Evolutionary conservation across 768 basidiomycete genomes (phyloP), one percentile per base, ranked within the genome.

Genomic region (Psilocybe tampanensis): DNA sequence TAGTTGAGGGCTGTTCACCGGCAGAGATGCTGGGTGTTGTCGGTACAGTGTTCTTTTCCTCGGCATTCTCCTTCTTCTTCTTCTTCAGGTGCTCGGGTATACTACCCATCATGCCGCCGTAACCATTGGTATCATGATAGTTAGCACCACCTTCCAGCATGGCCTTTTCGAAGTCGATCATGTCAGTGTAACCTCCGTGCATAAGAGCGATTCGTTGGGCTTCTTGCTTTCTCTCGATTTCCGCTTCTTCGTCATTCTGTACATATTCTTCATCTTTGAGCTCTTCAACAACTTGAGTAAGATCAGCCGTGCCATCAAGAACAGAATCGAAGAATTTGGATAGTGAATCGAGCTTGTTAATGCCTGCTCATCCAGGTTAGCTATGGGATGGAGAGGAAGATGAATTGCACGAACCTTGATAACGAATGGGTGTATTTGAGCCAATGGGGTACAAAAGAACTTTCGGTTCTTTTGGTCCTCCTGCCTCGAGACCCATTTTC

Each of bases 241-340:
- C 80, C n/a, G 76, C 64, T 56, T 80, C 78, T 47, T 73, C 68
- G 59, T 71, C 71, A 44, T 60, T 59, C 44, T 73, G 72, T 9
- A 72, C 72, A 59, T 70, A 76, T 60, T 80, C 77, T 54, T 83
- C 80, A 13, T 66, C 56, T 47, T 70, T 70, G 36, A 77, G 70
- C 63, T 72, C 61, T 66, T 78, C 73, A 59, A 77, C 77, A 57
- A 73, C 58, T 18, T 68, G 67, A 15, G 72, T 70, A 52, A 90
- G 76, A 62, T 89, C 82, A 2, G 76, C 84, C 3, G 86, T 83
- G 51, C 89, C 90, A 56, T 89, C 86, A 17, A 89, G 65, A 33
- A 92, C 76, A 0, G 86, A 84, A 61, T 83, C 86, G 68, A 89
- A 87, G 75, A 88, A 91, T 64, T 86, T 84, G 58, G 81, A 81